Evolutionary conservation across 495 filamentous ascomycete genomes (phyloP), one percentile per base, ranked within the genome.

Genomic region (Lentithecium fluviatile): DNA sequence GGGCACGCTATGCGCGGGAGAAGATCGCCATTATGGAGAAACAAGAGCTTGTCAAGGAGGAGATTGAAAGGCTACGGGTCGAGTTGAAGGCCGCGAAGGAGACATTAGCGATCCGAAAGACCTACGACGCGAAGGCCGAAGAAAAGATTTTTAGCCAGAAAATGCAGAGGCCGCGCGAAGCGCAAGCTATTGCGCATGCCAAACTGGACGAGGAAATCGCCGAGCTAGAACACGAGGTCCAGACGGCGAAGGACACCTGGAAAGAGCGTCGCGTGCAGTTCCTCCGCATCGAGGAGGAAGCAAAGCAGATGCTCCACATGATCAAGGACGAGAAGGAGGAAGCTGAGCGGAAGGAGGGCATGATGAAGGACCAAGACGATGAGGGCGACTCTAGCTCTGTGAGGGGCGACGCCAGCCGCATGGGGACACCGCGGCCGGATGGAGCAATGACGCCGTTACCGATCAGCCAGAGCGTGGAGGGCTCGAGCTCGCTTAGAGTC

Each of bases 261-360:
- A 76, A 81, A 17, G 90, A 95, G 71, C 80, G 95, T 34, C 75
- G 91, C 40, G 87, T 88, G 67, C 91, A 96, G 74, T 98, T 97
- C 74, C 88, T 86, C 12, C 79, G 84, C 63, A 94, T 98, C 69
- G 88, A 96, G 58, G 90, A 91, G 38, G 92, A 97, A 77, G 88
- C 91, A 4, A 88, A 88, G 84, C 80, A 89, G 60, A 80, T 97
- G 65, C 80, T 91, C 48, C 82, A 86, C 32, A 76, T 95, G 67
- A 97, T 98, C 65, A 83, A 90, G 42, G 91, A 97, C 73, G 91
- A 97, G 78, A 97, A 97, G 73, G 94, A 97, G 71, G 94, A 96
- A 75, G 69, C 69, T 13, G 85, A 86, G 69, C 72, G 83, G 43
- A 78, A 81, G 56, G 83, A 96, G 71, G 93, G 93, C 26, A 95